These are phyloP conservation scores for Sorghum bicolor DNA, from an alignment of 176 grass and related monocot genomes.

Conservation along the genomic window Sorghum_bicolor_NCBIv3 NC_012872.2:64287001-64287500, in stretches of 20 bases:
- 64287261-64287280: conserved; percentile 78
- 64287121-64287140: conserved; percentile 54
- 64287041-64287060: not conserved
- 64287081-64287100: conserved; percentile 77
- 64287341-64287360: conserved; percentile 14
- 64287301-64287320: not conserved
- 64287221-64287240: conserved; percentile 49
- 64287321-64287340: not conserved
- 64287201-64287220: conserved; percentile 45
- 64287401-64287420: conserved; percentile 18
- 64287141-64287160: conserved; percentile 20
- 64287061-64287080: conserved; percentile 80
- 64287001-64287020: not conserved
- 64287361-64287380: conserved; percentile 51
- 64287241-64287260: conserved; percentile 39
- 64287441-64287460: not conserved
- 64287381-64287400: conserved; percentile 44
- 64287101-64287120: conserved; percentile 69
- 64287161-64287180: conserved; percentile 24
- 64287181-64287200: conserved; percentile 24
- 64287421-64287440: not conserved
- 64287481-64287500: too few species aligned
- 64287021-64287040: not conserved
- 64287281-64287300: conserved; percentile 35
- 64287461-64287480: not conserved